Percentiles rank a stretch among this genome's conserved stretches.
These are phyloP conservation scores for Amylocystis lapponica DNA, from an alignment of 768 basidiomycete genomes.

Conservation along the genomic window DNA sequence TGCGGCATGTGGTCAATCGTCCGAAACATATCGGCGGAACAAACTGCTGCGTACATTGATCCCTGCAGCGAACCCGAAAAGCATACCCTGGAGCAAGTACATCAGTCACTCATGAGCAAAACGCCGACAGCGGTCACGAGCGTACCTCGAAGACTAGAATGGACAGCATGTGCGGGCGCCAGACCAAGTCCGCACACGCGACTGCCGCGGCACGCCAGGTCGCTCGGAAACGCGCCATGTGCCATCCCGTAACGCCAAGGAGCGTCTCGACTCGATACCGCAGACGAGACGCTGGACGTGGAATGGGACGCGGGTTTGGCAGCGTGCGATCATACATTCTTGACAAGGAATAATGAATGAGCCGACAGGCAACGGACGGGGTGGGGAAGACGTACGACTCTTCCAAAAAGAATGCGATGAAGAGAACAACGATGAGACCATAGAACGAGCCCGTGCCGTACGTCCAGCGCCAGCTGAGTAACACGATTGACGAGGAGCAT, in stretches of 20 bases:
- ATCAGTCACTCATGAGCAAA: neutral
- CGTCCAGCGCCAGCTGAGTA: conserved; percentile 60
- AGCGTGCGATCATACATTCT: conserved; percentile 61
- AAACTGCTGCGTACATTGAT: conserved; percentile 38
- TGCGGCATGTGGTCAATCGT: neutral
- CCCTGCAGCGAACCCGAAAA: conserved; percentile 63
- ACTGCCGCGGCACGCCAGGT: conserved; percentile 43
- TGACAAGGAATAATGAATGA: no score
- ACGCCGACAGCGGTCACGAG: neutral
- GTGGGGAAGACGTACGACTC: conserved; percentile 49
- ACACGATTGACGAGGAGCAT: neutral
- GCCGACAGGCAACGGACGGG: neutral
- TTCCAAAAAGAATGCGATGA: conserved; percentile 57
- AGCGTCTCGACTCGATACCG: conserved; percentile 53
- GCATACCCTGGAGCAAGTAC: conserved; percentile 31
- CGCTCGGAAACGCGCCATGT: conserved; percentile 51
- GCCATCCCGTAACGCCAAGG: conserved; percentile 56
- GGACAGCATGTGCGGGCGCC: conserved; percentile 55
- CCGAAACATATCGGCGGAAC: neutral
- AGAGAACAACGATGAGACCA: conserved; percentile 42
- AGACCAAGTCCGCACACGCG: conserved; percentile 48
- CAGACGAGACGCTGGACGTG: conserved; percentile 36
- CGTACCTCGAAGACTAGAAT: conserved; percentile 48
- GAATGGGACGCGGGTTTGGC: conserved; percentile 36
- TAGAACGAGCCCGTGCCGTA: conserved; percentile 67